Base-by-base conservation (phyloP, 371 early-diverging fungal species). In the Funneliformis caledonium region DNA sequence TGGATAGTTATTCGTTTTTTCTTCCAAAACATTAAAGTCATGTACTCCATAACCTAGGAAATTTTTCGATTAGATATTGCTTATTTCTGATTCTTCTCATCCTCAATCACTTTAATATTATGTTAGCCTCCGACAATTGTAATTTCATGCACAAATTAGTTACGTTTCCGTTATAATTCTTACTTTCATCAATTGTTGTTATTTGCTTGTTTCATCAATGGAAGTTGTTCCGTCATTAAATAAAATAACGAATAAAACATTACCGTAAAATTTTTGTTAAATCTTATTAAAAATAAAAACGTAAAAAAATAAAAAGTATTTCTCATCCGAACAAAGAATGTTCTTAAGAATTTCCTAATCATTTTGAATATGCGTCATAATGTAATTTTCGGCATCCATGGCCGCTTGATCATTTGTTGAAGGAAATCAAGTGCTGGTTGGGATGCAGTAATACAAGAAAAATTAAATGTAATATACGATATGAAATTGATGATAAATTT, bases 381-480 rank as follows among this genome's bases (percentile, higher is more conserved):
- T 65, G 48, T 81, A 79, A 9, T 64, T 31, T 19, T 42, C 37
- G 37, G 69, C 1, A 52, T 78, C 43, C 12, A 1, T 42, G 42
- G 69, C 43, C 42, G 33, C 5, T 11, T 56, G 19, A 68, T 56
- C 33, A 65, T 64, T 31, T 68, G 10, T 69, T 10, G 50, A 26
- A 37, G 56, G 16, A 22, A 68, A 42, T 7, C 52, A 74, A 19
- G 14, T 2, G 47, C 62, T 6, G 78, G 33, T 68, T 78, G 16
- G 47, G 68, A 60, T 22, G 59, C 37, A 26, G 52, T 72, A 26
- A 62, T 42, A 14, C 65, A 50, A 77, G 81, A 76, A 68, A 16
- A 42, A 81, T 78, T 68, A 81, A 72, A 70, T 81, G 81, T 33
- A 81, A 72, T 14, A 81, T 72, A 19, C 81, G 76, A 78, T 81